Evolutionary conservation across 2,329 filamentous ascomycete genomes (phyloP), one percentile per base, ranked within the genome.

Genomic region (Ceratocystis harringtonii): DNA sequence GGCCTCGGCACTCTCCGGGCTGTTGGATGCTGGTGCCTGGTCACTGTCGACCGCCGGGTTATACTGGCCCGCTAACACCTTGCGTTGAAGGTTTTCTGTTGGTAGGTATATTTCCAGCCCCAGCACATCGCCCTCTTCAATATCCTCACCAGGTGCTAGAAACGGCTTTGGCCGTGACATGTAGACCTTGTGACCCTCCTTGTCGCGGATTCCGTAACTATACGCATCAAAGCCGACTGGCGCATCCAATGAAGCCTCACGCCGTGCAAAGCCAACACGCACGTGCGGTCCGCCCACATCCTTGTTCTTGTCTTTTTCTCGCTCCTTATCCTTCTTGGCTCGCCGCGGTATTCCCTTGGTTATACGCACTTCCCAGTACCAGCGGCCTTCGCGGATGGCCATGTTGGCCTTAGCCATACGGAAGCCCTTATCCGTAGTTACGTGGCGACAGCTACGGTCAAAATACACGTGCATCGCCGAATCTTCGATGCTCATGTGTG

Each of bases 281-380:
- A 97, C 86, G 72, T 81, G 89, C 71, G 79, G 81, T 55, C 78
- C 80, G 63, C 80, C 78, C 36, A 79, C 76, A 12, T 68, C 66
- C 45, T 67, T 67, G 17, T 78, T 79, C 43, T 74, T 74, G 5
- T 78, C 77, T 28, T 62, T 65, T 28, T 67, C 65, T 17, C 58
- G 60, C 10, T 66, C 65, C 36, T 60, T 63, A 2, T 74, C 72
- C 8, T 77, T 74, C 58, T 75, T 75, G 6, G 73, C 70, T 7
- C 73, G 73, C 62, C 75, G 75, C 2, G 83, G 78, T 52, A 89
- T 85, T 44, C 94, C 94, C 69, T 86, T 84, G 8, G 92, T 86
- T 64, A 99, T 84, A 72, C 89, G 92, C 75, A 92, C 91, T 76
- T 99, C 94, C 80, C 91, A 99, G 75, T 95, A 99, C 79, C 90